Evolutionary conservation across 148 eudicot species (phyloP).

Genomic region (Vaccinium vitisidaea): DNA sequence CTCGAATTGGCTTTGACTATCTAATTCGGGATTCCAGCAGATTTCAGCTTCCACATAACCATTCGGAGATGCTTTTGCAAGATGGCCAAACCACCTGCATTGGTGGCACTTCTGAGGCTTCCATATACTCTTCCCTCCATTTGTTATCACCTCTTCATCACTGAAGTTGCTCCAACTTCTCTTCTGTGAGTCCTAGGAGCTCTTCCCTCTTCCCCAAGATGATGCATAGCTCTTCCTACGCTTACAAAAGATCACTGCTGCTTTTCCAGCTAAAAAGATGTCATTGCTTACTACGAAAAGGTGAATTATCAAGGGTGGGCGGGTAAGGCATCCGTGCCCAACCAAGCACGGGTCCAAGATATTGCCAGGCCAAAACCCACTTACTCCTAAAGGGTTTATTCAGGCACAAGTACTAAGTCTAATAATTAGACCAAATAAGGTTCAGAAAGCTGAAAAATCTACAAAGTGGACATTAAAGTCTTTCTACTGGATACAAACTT

Average conservation of each 20-base stretch:
- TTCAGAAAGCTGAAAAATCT: neutral
- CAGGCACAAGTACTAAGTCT: neutral
- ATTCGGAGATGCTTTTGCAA: neutral
- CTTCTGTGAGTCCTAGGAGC: neutral
- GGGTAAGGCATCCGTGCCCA: neutral
- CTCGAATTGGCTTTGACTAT: neutral
- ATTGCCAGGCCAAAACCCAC: neutral
- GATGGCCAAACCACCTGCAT: neutral
- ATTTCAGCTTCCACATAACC: neutral
- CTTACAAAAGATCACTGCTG: neutral
- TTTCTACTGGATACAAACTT: neutral
- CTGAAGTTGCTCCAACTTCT: neutral
- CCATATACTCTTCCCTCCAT: neutral
- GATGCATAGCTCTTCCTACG: neutral
- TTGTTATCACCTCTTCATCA: neutral
- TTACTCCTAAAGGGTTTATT: neutral
- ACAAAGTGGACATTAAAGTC: neutral
- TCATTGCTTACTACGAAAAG: neutral
- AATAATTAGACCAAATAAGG: neutral
- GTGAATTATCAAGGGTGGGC: neutral
- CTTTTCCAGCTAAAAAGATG: neutral
- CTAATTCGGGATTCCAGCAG: neutral
- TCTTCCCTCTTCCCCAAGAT: neutral
- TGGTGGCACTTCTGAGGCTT: neutral
- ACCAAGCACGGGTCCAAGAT: neutral